A percentile compares a stretch with the other conserved stretches of the same genome.
Evolutionary conservation across 345 rosid genomes (phyloP).

Genomic region (Salix brachista): DNA sequence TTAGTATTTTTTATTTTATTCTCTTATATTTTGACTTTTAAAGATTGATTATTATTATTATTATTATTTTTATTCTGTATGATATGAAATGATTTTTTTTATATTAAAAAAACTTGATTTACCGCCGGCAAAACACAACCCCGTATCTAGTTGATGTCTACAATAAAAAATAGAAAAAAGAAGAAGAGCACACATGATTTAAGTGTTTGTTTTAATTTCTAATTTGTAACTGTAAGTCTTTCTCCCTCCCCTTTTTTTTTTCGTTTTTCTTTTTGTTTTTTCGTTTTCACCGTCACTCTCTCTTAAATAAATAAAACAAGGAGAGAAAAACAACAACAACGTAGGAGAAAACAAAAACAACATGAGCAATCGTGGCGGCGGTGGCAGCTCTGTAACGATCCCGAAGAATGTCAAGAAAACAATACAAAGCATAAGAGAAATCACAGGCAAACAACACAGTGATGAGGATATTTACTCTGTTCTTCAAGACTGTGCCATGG

Average conservation of each 20-base stretch:
- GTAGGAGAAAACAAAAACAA: constrained; percentile 4
- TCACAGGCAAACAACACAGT: constrained; percentile 25
- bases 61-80: too few species aligned
- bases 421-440: constrained; percentile 24
- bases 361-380: constrained; percentile 34
- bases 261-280: not conserved
- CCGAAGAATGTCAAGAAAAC: constrained; percentile 35
- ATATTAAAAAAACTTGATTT: too few species aligned
- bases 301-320: not conserved
- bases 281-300: constrained; percentile 9
- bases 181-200: too few species aligned
- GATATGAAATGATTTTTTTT: too few species aligned
- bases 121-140: too few species aligned
- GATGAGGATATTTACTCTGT: constrained; percentile 30
- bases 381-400: constrained; percentile 42
- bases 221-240: too few species aligned
- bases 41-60: too few species aligned
- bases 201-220: too few species aligned
- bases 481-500: constrained; percentile 27
- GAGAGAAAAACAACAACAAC: not conserved
- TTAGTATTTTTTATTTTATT: too few species aligned
- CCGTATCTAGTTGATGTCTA: too few species aligned
- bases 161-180: too few species aligned
- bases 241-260: not conserved
- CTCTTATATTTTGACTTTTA: too few species aligned